Evolutionary conservation across 1,139 yeast species (phyloP).

Genomic region (Dujonia santamariae): DNA sequence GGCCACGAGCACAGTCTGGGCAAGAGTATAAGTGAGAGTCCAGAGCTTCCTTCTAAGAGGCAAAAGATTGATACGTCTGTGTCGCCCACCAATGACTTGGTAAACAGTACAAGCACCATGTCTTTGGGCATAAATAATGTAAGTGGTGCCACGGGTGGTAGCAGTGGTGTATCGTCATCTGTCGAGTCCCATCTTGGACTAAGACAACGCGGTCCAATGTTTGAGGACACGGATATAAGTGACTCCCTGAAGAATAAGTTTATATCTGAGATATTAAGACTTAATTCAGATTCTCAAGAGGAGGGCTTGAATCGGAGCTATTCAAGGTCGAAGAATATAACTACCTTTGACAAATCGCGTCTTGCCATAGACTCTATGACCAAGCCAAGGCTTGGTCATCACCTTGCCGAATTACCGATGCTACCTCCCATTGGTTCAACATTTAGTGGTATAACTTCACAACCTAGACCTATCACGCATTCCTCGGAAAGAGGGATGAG

Average conservation of each 20-base stretch:
- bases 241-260: constrained; percentile 14
- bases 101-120: constrained; percentile 3
- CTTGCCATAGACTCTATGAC: constrained; percentile 38
- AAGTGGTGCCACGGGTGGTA: not conserved
- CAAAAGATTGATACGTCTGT: constrained; percentile 3
- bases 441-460: too few relatives aligned
- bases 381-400: constrained; percentile 23
- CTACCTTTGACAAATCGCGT: constrained; percentile 35
- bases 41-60: constrained; percentile 2
- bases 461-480: too few relatives aligned
- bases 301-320: constrained; percentile 34
- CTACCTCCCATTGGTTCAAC: not conserved
- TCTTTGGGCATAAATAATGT: constrained; percentile 1
- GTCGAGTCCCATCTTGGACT: constrained; percentile 2
- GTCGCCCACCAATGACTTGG: constrained; percentile 7
- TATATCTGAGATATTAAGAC: constrained; percentile 34
- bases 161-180: not conserved
- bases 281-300: constrained; percentile 34
- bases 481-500: too few relatives aligned
- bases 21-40: constrained; percentile 2
- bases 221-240: constrained; percentile 5
- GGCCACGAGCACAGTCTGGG: too few relatives aligned
- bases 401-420: constrained; percentile 12
- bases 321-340: constrained; percentile 25
- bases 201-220: not conserved